Conservation (phyloP, 129 eudicot genomes). For the Apium graveolens region DNA sequence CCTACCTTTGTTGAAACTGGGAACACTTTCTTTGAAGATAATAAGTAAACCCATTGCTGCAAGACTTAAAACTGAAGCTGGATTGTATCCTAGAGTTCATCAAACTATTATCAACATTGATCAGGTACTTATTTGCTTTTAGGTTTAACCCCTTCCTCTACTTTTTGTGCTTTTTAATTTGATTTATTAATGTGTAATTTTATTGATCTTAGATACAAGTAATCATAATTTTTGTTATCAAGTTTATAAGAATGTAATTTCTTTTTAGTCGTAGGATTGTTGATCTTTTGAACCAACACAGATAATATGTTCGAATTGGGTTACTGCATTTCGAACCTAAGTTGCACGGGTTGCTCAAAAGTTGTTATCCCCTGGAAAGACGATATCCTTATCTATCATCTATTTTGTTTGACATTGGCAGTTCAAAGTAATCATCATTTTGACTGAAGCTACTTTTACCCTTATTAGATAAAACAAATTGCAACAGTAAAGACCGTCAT, state of each 20-base stretch:
- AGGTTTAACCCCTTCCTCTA: no score
- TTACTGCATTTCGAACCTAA: neutral
- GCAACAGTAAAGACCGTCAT: neutral
- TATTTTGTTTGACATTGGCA: neutral
- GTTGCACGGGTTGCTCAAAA: neutral
- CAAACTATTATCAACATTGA: constrained; percentile 59
- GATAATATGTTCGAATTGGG: neutral
- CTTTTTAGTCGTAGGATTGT: no score
- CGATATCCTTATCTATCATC: neutral
- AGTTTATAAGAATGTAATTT: no score
- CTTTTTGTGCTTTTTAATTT: neutral
- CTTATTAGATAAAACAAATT: neutral
- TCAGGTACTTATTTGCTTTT: constrained; percentile 36
- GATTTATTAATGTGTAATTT: neutral
- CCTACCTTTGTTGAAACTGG: constrained; percentile 73
- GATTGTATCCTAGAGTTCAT: constrained; percentile 65
- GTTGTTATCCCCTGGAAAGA: neutral
- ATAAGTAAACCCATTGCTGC: constrained; percentile 83
- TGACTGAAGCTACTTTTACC: neutral
- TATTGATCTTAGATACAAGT: neutral
- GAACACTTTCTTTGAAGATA: constrained; percentile 67
- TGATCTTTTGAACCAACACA: no score
- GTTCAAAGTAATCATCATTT: neutral
- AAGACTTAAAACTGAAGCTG: constrained; percentile 66
- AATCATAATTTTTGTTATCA: neutral